Conservation (phyloP, 1,139 yeast genomes). For the Eremothecium gossypii region DNA sequence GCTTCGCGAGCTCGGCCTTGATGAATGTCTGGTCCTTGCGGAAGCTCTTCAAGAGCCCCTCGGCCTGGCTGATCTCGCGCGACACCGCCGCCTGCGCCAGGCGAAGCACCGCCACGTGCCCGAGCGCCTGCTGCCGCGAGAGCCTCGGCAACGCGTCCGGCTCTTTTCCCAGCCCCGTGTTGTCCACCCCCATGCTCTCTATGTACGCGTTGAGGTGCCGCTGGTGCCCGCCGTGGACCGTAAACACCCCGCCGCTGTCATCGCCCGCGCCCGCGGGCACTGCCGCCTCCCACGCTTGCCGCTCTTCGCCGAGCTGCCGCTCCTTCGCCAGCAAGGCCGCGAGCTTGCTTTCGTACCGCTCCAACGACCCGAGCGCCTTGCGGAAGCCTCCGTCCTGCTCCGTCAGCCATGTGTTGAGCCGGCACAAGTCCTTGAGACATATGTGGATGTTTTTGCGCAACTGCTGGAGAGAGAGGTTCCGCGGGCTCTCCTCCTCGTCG, state of each 20-base stretch:
- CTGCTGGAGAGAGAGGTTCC: conserved; percentile 7
- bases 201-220: conserved; percentile 17
- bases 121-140: conserved; percentile 4
- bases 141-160: not conserved
- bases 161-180: conserved; percentile 16
- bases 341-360: conserved; percentile 11
- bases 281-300: conserved; percentile 11
- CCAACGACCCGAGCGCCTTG: conserved; percentile 13
- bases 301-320: conserved; percentile 8
- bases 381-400: conserved; percentile 23
- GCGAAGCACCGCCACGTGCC: conserved; percentile 12
- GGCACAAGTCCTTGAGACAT: conserved; percentile 22
- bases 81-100: conserved; percentile 11
- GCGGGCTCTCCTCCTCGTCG: conserved; percentile 14
- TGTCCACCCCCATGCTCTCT: conserved; percentile 18
- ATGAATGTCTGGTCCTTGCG: conserved; percentile 20
- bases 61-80: conserved; percentile 17
- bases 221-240: conserved; percentile 16
- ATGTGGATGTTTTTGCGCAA: conserved; percentile 22
- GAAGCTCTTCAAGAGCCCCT: conserved; percentile 15
- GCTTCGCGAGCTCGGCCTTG: conserved; percentile 15
- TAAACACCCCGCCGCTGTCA: conserved; percentile 5
- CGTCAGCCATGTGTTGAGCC: conserved; percentile 19
- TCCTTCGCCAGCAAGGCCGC: conserved; percentile 10
- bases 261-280: not conserved